phyloP scores from a whole-genome alignment of 805 yeast species.

The Priceomyces castillae region DNA sequence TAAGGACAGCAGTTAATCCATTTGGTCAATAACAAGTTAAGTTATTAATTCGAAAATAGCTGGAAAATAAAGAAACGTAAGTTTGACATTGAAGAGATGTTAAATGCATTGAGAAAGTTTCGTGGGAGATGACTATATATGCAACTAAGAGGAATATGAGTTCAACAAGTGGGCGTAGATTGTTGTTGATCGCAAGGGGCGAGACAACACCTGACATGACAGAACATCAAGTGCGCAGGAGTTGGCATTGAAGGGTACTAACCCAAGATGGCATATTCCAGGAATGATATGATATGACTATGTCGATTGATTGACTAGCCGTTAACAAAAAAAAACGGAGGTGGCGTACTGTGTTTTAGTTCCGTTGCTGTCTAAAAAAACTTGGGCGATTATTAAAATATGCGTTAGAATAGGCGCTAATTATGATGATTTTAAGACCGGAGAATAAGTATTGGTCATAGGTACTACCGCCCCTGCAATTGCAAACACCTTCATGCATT shows the following conservation, averaged over 20 bases:
- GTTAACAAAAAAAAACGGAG: background rate
- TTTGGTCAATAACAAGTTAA: slow-evolving; percentile 3
- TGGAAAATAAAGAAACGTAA: slow-evolving; percentile 6
- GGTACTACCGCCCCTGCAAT: too few relatives aligned
- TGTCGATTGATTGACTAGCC: background rate
- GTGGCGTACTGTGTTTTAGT: background rate
- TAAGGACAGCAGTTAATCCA: slow-evolving; percentile 7
- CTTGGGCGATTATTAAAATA: background rate
- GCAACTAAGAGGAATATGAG: background rate
- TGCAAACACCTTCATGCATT: too few relatives aligned
- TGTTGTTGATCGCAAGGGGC: slow-evolving; percentile 3
- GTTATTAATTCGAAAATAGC: slow-evolving; percentile 2
- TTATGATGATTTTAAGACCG: too few relatives aligned
- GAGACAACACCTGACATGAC: background rate
- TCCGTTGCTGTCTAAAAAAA: background rate
- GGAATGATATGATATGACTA: background rate
- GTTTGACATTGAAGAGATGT: background rate
- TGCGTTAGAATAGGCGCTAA: background rate
- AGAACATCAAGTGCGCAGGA: background rate
- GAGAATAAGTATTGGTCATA: too few relatives aligned
- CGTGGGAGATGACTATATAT: background rate
- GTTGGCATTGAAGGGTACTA: background rate
- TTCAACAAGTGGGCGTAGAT: background rate
- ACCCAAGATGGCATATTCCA: background rate
- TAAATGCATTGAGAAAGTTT: background rate